These are phyloP conservation scores for Ogataea hybrid DNA, from an alignment of 1,139 yeast genomes.

Conservation along the genomic window DNA sequence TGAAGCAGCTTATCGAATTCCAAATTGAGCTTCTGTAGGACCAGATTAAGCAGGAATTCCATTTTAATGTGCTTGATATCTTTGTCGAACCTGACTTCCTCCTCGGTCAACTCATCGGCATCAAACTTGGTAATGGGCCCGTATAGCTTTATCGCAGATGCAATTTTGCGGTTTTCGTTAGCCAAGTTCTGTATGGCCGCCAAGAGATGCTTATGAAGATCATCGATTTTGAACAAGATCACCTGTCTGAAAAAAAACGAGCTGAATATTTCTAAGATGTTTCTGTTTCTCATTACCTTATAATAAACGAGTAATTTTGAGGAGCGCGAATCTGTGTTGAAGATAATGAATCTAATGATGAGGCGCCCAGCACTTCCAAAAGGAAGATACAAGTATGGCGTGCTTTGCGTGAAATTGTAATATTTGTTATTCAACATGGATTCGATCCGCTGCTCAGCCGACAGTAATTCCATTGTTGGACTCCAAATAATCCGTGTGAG, in stretches of 20 bases:
- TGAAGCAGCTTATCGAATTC: conserved; percentile 22
- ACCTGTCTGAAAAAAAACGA: conserved; percentile 23
- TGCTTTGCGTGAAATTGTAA: too few relatives aligned
- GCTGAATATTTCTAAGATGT: conserved; percentile 17
- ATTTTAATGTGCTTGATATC: conserved; percentile 16
- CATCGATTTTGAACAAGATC: conserved; percentile 28
- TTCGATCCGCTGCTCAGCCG: too few relatives aligned
- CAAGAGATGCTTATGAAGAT: conserved; percentile 28
- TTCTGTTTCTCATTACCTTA: conserved; percentile 35
- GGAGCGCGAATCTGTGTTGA: conserved; percentile 44
- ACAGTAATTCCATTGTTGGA: too few relatives aligned
- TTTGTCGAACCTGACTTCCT: conserved; percentile 22
- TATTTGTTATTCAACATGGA: too few relatives aligned
- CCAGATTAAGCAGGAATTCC: conserved; percentile 16
- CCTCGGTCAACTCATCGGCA: conserved; percentile 23
- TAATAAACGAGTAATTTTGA: conserved; percentile 49
- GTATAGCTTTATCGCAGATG: conserved; percentile 62
- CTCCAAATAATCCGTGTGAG: too few relatives aligned
- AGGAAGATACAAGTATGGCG: too few relatives aligned
- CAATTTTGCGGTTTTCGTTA: conserved; percentile 58
- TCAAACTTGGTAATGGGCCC: conserved; percentile 47
- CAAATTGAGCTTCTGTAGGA: conserved; percentile 21
- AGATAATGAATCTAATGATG: conserved; percentile 52
- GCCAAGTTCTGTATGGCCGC: conserved; percentile 42
- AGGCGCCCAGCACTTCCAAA: conserved; percentile 52